Conservation (phyloP, 495 filamentous ascomycete species). For the Astrothelium subdiscretum region DNA sequence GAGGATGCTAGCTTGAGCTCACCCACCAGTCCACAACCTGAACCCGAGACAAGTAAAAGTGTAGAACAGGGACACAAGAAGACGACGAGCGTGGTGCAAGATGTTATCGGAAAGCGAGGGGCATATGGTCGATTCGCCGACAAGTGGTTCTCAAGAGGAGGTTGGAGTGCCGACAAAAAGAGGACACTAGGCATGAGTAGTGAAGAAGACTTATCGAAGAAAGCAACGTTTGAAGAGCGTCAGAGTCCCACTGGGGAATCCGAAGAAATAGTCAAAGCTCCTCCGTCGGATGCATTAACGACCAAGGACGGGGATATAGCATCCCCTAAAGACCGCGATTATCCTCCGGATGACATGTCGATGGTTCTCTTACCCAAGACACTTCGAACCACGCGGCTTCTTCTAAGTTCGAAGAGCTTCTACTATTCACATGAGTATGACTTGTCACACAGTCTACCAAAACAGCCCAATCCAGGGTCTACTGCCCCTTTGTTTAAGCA, state of each 20-base stretch:
- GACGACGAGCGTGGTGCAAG: constrained; percentile 57
- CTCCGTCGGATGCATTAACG: neutral
- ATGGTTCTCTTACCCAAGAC: constrained; percentile 22
- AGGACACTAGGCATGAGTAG: constrained; percentile 46
- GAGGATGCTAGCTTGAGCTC: neutral
- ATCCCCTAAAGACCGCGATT: neutral
- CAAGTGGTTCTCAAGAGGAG: constrained; percentile 77
- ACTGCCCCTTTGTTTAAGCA: constrained; percentile 52
- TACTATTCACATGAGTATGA: constrained; percentile 91
- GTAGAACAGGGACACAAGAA: constrained; percentile 22
- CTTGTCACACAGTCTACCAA: constrained; percentile 55
- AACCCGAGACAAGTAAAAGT: constrained; percentile 8
- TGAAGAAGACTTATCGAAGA: constrained; percentile 20
- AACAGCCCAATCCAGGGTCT: constrained; percentile 29
- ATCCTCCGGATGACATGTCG: neutral
- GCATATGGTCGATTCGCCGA: constrained; percentile 79
- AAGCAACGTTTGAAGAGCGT: constrained; percentile 5
- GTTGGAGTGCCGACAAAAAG: constrained; percentile 53
- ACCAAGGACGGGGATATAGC: neutral
- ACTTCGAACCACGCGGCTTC: constrained; percentile 64
- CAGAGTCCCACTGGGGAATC: constrained; percentile 2
- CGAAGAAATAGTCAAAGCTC: constrained; percentile 7
- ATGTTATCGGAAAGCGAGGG: constrained; percentile 67
- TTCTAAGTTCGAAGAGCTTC: constrained; percentile 70
- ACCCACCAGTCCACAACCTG: neutral